Base-by-base conservation (phyloP, 768 basidiomycete genomes). In the Pulveroboletus sp. region DNA sequence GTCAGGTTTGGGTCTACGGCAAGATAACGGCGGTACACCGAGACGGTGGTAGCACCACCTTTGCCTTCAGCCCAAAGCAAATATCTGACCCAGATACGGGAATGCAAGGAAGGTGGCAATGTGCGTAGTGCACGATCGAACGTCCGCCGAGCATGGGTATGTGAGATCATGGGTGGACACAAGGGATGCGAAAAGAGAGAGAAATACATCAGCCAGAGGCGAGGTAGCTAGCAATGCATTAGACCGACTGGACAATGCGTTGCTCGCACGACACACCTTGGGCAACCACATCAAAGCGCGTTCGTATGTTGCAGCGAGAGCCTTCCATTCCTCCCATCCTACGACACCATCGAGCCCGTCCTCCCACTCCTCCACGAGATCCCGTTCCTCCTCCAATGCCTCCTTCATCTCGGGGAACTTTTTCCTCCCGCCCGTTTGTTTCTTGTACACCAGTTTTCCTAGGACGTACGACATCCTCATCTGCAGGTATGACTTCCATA, bases 281-380 rank as follows among this genome's bases (percentile, higher is more conserved):
- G 94, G 92, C 42, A 97, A 68, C 88, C 93, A 98, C 84, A 91
- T 91, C 34, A 99, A 72, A 49, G 91, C 90, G 51, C 97, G 81
- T 63, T 99, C 97, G 63, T 92, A 95, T 0, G 82, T 80, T 9
- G 92, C 88, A 16, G 95, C 77, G 12, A 99, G 78, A 14, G 82
- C 71, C 62, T 81, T 91, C 97, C 97, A 99, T 68, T 99, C 97
- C 56, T 90, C 85, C 84, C 87, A 97, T 6, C 95, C 97, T n/a
- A 97, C 77, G 6, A 94, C 74, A 3, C 86, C 83, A 62, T 98
- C 90, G 42, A 98, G 69, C 16, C 89, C 86, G 6, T 81, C 84
- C 40, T 90, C 82, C 92, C 94, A 98, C 56, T 87, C 75, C 63
- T 91, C 84, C 40, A 87, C 64, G 51, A 88, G 84, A 52, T 86